Base-by-base conservation (phyloP, 1,284 basidiomycete species). In the Ustilago vetiveriae region DNA sequence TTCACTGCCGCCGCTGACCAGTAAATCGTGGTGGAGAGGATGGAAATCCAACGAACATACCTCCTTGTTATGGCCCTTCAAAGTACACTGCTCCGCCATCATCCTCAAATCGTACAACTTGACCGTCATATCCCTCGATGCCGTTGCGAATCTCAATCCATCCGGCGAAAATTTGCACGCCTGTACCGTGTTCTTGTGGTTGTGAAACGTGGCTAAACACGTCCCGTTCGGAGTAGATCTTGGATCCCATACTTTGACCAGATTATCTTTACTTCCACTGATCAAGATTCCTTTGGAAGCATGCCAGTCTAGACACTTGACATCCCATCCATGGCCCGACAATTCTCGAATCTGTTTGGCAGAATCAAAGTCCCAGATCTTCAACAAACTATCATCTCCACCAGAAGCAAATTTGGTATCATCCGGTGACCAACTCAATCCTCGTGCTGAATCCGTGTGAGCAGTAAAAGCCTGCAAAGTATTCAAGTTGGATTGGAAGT, bases 231-330 rank as follows among this genome's bases (percentile, higher is more conserved):
- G 57, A 2, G 14, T 65, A 0, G 67, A 42, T 13, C 78, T 86
- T 7, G 95, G 96, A 83, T 98, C 95, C 95, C 95, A 98, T 83
- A 98, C 98, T 80, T 98, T 98, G 83, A 98, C 93, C 72, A 94
- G 88, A 83, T 98, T 97, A 83, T 98, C 96, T 83, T 98, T 98
- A 78, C 91, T 92, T 23, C 96, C 95, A 1, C 91, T 93, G 3
- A 92, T 92, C 17, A 98, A 87, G 6, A 98, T 85, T 3, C 95
- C 94, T 83, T 98, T 97, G 3, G 90, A 92, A 4, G 93, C 92
- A 83, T 98, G 95, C 95, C 95, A 98, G 84, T 97, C 91, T 2
- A 98, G 92, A 75, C 94, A 97, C 81, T 95, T 92, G 24, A 98
- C 95, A 78, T 98, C 95, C 94, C 95, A 98, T 3, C 94, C 94